Percentiles rank a stretch among this genome's conserved stretches.
These are phyloP conservation scores for Pleurotus citrinopileatus DNA, from an alignment of 768 basidiomycete genomes.

Conservation along the genomic window DNA sequence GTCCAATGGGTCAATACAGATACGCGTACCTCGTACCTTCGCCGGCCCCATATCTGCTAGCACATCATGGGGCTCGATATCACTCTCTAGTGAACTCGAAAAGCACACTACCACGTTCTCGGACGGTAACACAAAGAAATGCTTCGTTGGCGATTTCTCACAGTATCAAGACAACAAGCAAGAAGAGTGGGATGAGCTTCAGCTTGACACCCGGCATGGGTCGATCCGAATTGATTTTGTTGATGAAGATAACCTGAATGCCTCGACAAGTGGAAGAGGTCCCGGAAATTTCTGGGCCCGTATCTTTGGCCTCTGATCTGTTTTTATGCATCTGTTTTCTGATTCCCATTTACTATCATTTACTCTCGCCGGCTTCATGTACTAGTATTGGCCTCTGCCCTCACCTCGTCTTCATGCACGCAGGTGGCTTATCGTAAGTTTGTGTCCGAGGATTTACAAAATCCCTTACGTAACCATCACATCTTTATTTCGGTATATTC, in stretches of 20 bases:
- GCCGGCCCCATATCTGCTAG: not conserved
- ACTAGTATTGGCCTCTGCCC: no score
- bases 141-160: constrained; percentile 38
- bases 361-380: no score
- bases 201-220: constrained; percentile 32
- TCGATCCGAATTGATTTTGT: constrained; percentile 33
- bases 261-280: no score
- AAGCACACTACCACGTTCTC: constrained; percentile 27
- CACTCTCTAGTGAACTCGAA: constrained; percentile 29
- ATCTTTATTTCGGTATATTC: no score
- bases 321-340: no score
- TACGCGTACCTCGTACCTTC: not conserved
- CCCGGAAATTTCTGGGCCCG: no score
- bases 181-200: constrained; percentile 37
- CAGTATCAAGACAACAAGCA: constrained; percentile 20
- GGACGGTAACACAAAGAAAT: constrained; percentile 29
- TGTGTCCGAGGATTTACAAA: no score
- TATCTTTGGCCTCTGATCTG: not conserved
- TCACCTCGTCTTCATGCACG: no score
- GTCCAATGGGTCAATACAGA: constrained; percentile 22
- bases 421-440: no score
- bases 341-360: no score
- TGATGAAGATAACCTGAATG: constrained; percentile 20
- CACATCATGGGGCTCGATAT: constrained; percentile 11
- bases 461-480: no score